Percentiles rank a stretch among this genome's conserved stretches.
These are phyloP conservation scores for Vigna hirtella DNA, from an alignment of 306 rosid genomes.

Conservation along the genomic window DNA sequence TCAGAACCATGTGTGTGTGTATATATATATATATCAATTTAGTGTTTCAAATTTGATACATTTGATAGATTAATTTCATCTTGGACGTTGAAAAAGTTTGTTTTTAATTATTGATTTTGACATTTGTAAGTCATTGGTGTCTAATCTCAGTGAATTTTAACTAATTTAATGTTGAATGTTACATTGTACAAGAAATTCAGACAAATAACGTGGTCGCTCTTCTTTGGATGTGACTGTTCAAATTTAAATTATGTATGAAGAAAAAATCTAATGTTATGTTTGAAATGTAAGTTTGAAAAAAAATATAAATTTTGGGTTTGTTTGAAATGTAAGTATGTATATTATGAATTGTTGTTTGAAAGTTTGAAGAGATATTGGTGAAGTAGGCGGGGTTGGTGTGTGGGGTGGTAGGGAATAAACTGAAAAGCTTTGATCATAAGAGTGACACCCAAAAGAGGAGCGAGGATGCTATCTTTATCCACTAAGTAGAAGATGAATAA, in stretches of 20 bases:
- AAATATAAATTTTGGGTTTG: no score
- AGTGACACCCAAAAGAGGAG: constrained; percentile 50
- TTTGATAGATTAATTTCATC: no score
- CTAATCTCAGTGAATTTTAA: not conserved
- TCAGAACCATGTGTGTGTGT: no score
- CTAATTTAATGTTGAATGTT: not conserved
- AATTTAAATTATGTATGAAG: not conserved
- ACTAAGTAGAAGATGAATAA: constrained; percentile 35
- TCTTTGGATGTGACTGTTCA: not conserved
- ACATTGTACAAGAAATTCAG: not conserved
- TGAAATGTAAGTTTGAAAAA: no score
- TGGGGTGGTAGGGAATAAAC: constrained; percentile 47
- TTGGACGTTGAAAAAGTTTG: no score
- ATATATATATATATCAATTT: no score
- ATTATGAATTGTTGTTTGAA: constrained; percentile 12
- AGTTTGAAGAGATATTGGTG: constrained; percentile 52
- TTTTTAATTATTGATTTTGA: not conserved
- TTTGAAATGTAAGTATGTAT: no score
- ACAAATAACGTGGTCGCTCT: not conserved
- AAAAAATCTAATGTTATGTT: no score
- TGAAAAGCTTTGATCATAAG: constrained; percentile 52
- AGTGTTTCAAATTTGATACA: no score
- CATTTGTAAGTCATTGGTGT: not conserved
- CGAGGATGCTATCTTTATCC: constrained; percentile 50
- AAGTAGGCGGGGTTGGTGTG: constrained; percentile 50